A percentile compares a stretch with the other conserved stretches of the same genome.
Evolutionary conservation across 108 stramenopile genomes (phyloP).

Genomic region (Asterionellopsis glacialis): DNA sequence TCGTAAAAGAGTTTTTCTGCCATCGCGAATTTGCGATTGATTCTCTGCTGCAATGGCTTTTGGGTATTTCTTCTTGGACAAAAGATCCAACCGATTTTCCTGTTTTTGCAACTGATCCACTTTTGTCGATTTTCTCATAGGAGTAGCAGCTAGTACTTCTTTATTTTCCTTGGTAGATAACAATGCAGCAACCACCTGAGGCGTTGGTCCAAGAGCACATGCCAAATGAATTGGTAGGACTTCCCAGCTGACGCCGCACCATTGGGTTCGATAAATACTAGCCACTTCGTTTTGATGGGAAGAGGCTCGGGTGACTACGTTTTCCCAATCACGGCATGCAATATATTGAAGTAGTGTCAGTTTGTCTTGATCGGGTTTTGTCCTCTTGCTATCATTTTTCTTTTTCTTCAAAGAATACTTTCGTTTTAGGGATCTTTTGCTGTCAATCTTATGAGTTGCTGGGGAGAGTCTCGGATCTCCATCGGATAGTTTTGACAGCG

Average conservation of each 20-base stretch:
- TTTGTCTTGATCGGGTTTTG: background rate
- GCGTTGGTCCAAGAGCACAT: slow-evolving; percentile 31
- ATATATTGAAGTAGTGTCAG: slow-evolving; percentile 14
- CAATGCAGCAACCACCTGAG: slow-evolving; percentile 16
- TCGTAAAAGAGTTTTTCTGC: too few relatives aligned
- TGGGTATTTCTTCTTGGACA: background rate
- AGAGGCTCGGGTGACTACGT: slow-evolving; percentile 24
- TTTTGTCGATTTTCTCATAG: background rate
- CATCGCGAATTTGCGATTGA: background rate
- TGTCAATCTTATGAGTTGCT: too few relatives aligned
- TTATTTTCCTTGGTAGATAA: slow-evolving; percentile 3
- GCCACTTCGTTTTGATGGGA: slow-evolving; percentile 24
- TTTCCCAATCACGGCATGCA: slow-evolving; percentile 28
- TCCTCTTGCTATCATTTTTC: background rate
- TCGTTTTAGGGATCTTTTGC: too few relatives aligned
- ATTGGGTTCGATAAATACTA: slow-evolving; percentile 3
- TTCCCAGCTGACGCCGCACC: slow-evolving; percentile 9
- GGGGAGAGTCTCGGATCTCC: too few relatives aligned
- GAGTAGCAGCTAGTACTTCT: background rate
- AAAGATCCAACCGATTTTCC: background rate
- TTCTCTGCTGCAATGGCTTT: background rate
- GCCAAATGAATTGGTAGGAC: slow-evolving; percentile 28
- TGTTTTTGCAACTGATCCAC: background rate
- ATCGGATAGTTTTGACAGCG: too few relatives aligned
- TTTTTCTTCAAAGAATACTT: too few relatives aligned